A percentile compares a stretch with the other conserved stretches of the same genome.
Evolutionary conservation across 345 rosid species (phyloP).

Genomic region (Populus alba): DNA sequence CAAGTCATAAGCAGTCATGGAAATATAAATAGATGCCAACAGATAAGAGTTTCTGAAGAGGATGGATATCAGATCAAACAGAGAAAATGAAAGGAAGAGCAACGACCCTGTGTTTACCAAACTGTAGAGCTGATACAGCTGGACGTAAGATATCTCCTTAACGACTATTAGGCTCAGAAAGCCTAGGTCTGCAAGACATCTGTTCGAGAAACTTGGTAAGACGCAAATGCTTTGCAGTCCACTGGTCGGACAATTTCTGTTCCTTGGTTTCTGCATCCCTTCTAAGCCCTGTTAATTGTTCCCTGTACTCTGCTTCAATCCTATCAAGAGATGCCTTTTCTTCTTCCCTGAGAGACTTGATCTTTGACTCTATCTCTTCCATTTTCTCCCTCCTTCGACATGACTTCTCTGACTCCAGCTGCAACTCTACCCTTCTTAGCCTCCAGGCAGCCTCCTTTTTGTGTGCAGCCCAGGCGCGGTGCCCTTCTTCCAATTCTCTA

Average conservation of each 20-base stretch:
- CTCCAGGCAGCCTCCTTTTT: constrained; percentile 98
- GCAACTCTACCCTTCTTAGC: constrained; percentile 83
- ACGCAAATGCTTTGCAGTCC: constrained; percentile 65
- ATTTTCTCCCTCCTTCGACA: constrained; percentile 73
- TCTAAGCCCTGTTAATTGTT: constrained; percentile 66
- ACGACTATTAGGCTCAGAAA: constrained; percentile 36
- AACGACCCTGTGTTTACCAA: neutral
- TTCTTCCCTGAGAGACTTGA: constrained; percentile 88
- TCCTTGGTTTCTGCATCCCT: constrained; percentile 87
- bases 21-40: no score
- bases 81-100: neutral
- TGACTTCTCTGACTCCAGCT: constrained; percentile 87
- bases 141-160: constrained; percentile 16
- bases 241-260: constrained; percentile 86
- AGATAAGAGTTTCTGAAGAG: neutral
- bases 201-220: constrained; percentile 83
- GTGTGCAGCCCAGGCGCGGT: constrained; percentile 69
- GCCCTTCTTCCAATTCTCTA: constrained; percentile 92
- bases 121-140: neutral
- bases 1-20: no score
- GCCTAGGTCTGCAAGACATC: constrained; percentile 57
- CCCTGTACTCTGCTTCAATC: constrained; percentile 81
- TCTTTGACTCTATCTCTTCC: constrained; percentile 81
- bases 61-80: constrained; percentile 10
- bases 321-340: constrained; percentile 66